Evolutionary conservation across 305 asterid species (phyloP).

Genomic region (Plantago coronopus): DNA sequence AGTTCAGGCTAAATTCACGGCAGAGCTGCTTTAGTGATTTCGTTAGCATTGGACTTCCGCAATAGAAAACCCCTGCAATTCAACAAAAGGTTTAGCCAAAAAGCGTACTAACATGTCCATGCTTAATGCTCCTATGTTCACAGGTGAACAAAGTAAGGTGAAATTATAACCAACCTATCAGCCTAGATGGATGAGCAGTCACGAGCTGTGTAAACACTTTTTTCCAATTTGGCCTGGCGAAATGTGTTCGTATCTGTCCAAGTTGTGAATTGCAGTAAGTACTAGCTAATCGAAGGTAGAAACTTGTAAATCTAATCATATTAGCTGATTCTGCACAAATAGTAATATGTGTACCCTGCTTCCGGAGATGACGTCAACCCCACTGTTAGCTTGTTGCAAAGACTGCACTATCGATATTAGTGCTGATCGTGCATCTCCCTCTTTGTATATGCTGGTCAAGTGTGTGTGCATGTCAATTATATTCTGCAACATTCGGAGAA

Average conservation of each 20-base stretch:
- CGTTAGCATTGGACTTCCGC: slow-evolving; percentile 66
- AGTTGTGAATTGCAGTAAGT: not conserved
- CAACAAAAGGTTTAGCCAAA: too few relatives aligned
- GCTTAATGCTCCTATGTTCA: not conserved
- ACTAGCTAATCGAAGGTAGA: not conserved
- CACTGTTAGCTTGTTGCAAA: slow-evolving; percentile 72
- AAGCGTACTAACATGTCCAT: too few relatives aligned
- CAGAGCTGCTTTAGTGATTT: slow-evolving; percentile 50
- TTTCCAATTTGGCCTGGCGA: slow-evolving; percentile 65
- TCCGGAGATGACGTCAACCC: slow-evolving; percentile 70
- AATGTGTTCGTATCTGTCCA: slow-evolving; percentile 57
- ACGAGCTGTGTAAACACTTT: slow-evolving; percentile 45
- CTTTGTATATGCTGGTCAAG: slow-evolving; percentile 71
- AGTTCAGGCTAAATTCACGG: slow-evolving; percentile 57
- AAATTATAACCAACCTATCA: slow-evolving; percentile 37
- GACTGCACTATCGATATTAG: slow-evolving; percentile 77
- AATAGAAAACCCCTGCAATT: slow-evolving; percentile 75
- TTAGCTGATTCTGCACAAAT: not conserved
- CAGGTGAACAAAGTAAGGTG: not conserved
- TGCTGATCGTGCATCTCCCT: slow-evolving; percentile 83
- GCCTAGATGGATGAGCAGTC: slow-evolving; percentile 36
- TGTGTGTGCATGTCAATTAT: slow-evolving; percentile 77
- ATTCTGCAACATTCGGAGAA: slow-evolving; percentile 40
- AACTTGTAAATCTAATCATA: not conserved
- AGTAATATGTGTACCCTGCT: slow-evolving; percentile 38